Percentiles rank a stretch among this genome's conserved stretches.
Conservation (phyloP, 805 yeast species). For the Cyberlindnera veronae region DNA sequence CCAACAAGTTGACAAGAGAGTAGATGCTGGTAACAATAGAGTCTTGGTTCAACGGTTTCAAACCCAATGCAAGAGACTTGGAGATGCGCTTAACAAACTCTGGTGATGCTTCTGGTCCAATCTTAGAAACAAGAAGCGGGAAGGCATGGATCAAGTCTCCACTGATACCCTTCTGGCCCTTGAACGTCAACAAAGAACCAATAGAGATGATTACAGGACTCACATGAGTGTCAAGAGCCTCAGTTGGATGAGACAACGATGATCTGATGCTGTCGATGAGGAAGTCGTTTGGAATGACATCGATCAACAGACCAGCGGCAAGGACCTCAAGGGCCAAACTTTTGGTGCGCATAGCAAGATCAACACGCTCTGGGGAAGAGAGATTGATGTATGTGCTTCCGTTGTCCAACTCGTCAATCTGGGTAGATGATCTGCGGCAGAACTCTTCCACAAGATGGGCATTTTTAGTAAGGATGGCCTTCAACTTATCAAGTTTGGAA, state of each 20-base stretch:
- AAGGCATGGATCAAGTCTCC: slow-evolving; percentile 35
- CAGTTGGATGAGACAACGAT: slow-evolving; percentile 49
- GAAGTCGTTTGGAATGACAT: slow-evolving; percentile 40
- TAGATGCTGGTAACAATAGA: slow-evolving; percentile 81
- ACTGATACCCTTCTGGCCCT: slow-evolving; percentile 31
- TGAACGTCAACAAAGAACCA: slow-evolving; percentile 50
- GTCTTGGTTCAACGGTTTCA: slow-evolving; percentile 71
- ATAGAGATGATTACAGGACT: slow-evolving; percentile 50
- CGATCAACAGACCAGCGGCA: slow-evolving; percentile 49
- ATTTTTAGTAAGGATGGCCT: slow-evolving; percentile 20
- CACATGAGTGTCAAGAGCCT: slow-evolving; percentile 49
- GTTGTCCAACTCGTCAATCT: slow-evolving; percentile 41
- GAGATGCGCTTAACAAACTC: slow-evolving; percentile 52
- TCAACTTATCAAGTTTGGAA: slow-evolving; percentile 17
- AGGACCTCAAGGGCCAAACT: slow-evolving; percentile 57
- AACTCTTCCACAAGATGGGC: slow-evolving; percentile 13
- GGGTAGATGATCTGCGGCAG: slow-evolving; percentile 20
- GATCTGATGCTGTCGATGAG: slow-evolving; percentile 46
- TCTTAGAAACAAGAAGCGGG: slow-evolving; percentile 45
- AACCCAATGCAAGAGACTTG: slow-evolving; percentile 57
- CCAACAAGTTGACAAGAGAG: slow-evolving; percentile 71
- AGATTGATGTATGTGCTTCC: slow-evolving; percentile 56
- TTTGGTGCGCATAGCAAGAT: slow-evolving; percentile 52
- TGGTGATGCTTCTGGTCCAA: slow-evolving; percentile 48
- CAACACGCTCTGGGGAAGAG: slow-evolving; percentile 45